Base-by-base conservation (phyloP, 768 basidiomycete species). In the Boletus rubescentipes region DNA sequence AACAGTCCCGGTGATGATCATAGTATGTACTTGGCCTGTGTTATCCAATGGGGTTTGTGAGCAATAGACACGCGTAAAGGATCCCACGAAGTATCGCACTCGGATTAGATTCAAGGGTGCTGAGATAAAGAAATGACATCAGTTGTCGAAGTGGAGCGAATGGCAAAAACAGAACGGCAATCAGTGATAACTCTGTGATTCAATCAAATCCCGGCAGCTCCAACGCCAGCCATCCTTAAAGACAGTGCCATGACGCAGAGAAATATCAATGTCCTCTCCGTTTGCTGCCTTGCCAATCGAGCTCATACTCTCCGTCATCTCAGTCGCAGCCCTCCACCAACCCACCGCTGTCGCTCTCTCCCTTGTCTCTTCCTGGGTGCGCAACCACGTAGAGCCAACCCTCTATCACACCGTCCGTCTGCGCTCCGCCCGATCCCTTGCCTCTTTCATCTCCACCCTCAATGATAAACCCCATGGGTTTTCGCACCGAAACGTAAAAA, bases 281-380 rank as follows among this genome's bases (percentile, higher is more conserved):
- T 55, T 57, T n/a, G 20, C 48, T 18, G 3, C 38, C 35, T 57
- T 75, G 23, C 75, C 73, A 7, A 44, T 60, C 42, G 75, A 76
- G 53, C 36, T 51, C 40, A 41, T 76, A 16, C 66, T 70, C 21
- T 62, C 67, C 46, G 61, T 77, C 52, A 57, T 76, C 61, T 70
- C 72, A 44, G 65, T 71, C 46, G 74, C 73, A 31, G 73, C 75
- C 14, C 14, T 21, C 14, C 48, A 38, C 30, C 42, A 50, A 16
- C 42, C 48, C 5, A 51, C 40, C 12, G 53, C 53, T 2, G 41
- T 54, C 11, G 41, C 30, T 0, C 49, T 38, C 30, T 32, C 40
- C n/a, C 30, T 54, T 16, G 48, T 51, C 18, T 44, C 48, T 37
- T 54, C 42, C 23, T 45, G 42, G 49, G 42, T 34, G 9, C 36